Percentiles rank a stretch among this genome's conserved stretches.
phyloP scores from a whole-genome alignment of 2,329 filamentous ascomycete species.

The Alternaria viburni region DNA sequence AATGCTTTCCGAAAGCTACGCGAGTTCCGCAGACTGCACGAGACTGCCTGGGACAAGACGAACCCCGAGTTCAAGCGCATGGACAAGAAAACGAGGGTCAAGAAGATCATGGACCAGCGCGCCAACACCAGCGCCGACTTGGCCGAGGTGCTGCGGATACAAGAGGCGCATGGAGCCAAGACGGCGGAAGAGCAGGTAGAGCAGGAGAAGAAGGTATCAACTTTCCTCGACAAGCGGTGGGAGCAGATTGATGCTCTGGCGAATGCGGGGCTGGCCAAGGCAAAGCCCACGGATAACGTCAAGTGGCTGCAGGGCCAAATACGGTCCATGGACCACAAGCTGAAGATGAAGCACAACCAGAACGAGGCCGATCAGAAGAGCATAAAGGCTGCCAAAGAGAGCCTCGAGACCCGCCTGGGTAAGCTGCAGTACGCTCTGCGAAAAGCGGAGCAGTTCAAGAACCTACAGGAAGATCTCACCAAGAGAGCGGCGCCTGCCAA shows the following conservation, averaged over 20 bases:
- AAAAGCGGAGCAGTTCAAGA: conserved; percentile 32
- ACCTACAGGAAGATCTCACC: conserved; percentile 20
- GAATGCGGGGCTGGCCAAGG: conserved; percentile 18
- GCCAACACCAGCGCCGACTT: conserved; percentile 68
- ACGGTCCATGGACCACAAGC: conserved; percentile 28
- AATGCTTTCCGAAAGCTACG: conserved; percentile 55
- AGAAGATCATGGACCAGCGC: conserved; percentile 67
- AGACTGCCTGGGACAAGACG: conserved; percentile 60
- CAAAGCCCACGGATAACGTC: conserved; percentile 23
- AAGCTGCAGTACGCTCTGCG: conserved; percentile 32
- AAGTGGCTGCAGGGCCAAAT: conserved; percentile 38
- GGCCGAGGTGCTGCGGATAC: conserved; percentile 61
- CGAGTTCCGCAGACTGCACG: conserved; percentile 56
- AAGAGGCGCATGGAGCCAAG: conserved; percentile 47
- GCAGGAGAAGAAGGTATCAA: conserved; percentile 18
- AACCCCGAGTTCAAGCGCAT: conserved; percentile 51
- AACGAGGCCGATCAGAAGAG: conserved; percentile 34
- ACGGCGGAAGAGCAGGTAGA: conserved; percentile 26
- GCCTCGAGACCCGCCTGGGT: conserved; percentile 29
- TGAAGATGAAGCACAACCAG: conserved; percentile 35
- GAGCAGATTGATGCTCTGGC: conserved; percentile 28
- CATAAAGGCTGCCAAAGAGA: conserved; percentile 27
- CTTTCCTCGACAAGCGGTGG: conserved; percentile 34
- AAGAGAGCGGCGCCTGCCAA: conserved; percentile 26
- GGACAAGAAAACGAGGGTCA: conserved; percentile 58